Conservation (phyloP, 139 green algal genomes). For the Chlamydomonas sp. region DNA sequence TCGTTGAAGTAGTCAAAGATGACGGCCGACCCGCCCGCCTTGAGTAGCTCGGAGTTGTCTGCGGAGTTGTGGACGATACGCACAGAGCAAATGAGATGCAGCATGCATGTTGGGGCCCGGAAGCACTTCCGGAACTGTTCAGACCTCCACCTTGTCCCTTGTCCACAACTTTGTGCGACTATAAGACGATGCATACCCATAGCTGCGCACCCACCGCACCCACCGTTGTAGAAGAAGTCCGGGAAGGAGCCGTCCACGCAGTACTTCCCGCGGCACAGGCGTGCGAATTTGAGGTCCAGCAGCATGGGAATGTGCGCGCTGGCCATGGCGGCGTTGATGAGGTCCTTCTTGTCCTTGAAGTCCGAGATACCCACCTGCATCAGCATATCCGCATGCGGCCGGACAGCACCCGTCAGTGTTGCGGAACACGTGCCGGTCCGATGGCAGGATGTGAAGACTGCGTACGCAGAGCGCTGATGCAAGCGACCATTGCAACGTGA, state of each 20-base stretch:
- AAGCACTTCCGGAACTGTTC: too few species aligned
- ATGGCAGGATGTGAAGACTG: neutral
- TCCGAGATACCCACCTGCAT: slow-evolving; percentile 46
- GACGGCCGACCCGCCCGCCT: slow-evolving; percentile 31
- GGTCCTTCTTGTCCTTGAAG: slow-evolving; percentile 60
- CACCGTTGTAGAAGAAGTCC: slow-evolving; percentile 45
- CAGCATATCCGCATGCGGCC: neutral
- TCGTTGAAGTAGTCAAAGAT: slow-evolving; percentile 61
- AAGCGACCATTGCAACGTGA: neutral
- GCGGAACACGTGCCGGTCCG: neutral
- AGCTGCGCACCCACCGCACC: neutral
- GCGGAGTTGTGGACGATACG: neutral
- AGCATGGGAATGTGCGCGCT: slow-evolving; percentile 60
- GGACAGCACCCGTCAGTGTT: neutral
- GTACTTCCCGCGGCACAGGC: slow-evolving; percentile 40
- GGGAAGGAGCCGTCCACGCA: slow-evolving; percentile 71
- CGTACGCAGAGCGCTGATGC: neutral
- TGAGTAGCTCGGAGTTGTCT: slow-evolving; percentile 64
- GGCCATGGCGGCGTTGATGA: slow-evolving; percentile 64
- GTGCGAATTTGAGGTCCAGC: slow-evolving; percentile 57
- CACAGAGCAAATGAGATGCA: neutral
- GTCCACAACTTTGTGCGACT: neutral
- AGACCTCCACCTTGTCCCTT: neutral
- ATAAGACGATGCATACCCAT: neutral
- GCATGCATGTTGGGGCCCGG: neutral